Conservation (phyloP, 2,329 filamentous ascomycete genomes). For the Leptographium radiaticola region DNA sequence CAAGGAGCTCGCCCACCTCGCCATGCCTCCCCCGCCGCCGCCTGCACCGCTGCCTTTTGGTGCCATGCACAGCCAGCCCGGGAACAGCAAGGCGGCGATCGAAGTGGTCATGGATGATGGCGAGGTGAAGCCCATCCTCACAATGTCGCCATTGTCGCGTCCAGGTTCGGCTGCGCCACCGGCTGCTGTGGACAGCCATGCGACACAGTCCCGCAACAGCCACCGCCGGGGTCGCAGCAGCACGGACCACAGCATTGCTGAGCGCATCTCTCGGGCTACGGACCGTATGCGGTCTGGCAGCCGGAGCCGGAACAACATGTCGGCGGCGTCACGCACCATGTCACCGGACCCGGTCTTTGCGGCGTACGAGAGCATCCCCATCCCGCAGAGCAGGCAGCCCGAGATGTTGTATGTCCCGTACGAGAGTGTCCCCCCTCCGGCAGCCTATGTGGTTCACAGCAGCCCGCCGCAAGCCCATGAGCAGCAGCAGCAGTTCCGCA, state of each 20-base stretch:
- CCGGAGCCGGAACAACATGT: constrained; percentile 35
- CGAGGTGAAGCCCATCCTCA: constrained; percentile 17
- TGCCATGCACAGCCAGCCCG: constrained; percentile 19
- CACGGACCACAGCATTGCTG: constrained; percentile 36
- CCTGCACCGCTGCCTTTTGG: constrained; percentile 41
- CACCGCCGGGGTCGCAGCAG: constrained; percentile 46
- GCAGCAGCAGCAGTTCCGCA: constrained; percentile 26
- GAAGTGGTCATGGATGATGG: constrained; percentile 56
- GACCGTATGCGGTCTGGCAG: constrained; percentile 49
- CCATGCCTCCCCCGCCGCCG: constrained; percentile 46
- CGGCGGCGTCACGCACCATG: constrained; percentile 21
- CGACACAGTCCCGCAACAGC: constrained; percentile 20
- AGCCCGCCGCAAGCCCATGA: constrained; percentile 17
- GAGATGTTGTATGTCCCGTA: constrained; percentile 23
- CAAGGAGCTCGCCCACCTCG: constrained; percentile 50
- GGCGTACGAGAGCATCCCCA: constrained; percentile 26
- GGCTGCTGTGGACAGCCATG: background rate
- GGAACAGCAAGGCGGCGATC: constrained; percentile 41
- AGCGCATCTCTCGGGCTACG: constrained; percentile 42
- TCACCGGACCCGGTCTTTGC: constrained; percentile 22
- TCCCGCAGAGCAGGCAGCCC: constrained; percentile 23
- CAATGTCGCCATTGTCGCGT: constrained; percentile 24
- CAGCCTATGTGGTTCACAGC: constrained; percentile 18
- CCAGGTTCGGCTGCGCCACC: constrained; percentile 24
- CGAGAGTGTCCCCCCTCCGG: constrained; percentile 27